Conservation (phyloP, 1,284 basidiomycete genomes). For the Takashimella koratensis region DNA sequence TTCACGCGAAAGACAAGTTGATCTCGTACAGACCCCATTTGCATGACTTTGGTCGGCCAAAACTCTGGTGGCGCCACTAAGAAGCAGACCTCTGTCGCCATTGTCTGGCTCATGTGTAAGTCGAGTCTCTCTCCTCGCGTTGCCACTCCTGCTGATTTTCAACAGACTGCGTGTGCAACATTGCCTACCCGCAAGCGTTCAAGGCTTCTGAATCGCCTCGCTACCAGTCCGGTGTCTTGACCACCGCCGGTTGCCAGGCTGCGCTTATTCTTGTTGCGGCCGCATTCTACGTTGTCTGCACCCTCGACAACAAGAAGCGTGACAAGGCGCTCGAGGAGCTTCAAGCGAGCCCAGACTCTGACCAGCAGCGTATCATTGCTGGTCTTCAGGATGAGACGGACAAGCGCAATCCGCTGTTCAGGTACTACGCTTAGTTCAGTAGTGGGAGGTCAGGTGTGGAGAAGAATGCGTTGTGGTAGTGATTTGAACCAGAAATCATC, state of each 20-base stretch:
- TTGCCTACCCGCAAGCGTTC: constrained; percentile 2
- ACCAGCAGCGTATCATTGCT: neutral
- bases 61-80: constrained; percentile 6
- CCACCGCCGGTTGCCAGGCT: neutral
- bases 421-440: neutral
- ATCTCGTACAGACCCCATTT: constrained; percentile 4
- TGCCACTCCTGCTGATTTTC: neutral
- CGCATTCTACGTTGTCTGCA: constrained; percentile 2
- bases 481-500: too few species aligned
- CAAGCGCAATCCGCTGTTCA: constrained; percentile 1
- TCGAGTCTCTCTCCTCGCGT: neutral
- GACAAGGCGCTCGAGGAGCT: neutral
- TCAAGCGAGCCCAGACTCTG: neutral
- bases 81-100: constrained; percentile 7
- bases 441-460: too few species aligned
- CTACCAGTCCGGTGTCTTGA: constrained; percentile 4
- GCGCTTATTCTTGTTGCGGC: constrained; percentile 1
- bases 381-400: constrained; percentile 6
- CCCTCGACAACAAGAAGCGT: constrained; percentile 3
- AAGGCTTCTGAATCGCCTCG: constrained; percentile 1
- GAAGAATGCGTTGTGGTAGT: too few species aligned
- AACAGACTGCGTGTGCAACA: neutral
- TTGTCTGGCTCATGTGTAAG: constrained; percentile 6
- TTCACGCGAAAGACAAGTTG: too few species aligned
- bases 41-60: constrained; percentile 6